phyloP scores from a whole-genome alignment of 106 monocot genomes.

The Dioscorea alata region DNA sequence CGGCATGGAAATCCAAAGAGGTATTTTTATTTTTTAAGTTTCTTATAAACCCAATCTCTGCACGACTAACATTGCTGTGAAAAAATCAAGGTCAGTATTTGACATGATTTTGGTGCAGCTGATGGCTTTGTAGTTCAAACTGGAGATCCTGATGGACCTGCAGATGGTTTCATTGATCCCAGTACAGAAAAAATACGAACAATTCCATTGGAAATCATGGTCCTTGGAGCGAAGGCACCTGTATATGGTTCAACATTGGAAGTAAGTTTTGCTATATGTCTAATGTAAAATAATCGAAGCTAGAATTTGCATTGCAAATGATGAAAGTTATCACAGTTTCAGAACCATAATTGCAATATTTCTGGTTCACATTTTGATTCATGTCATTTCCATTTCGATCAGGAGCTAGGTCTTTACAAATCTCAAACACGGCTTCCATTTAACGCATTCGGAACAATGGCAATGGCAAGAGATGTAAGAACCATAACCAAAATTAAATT shows the following conservation, averaged over 20 bases:
- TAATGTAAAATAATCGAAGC: too few species aligned
- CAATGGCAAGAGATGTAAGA: slow-evolving; percentile 93
- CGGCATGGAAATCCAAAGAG: slow-evolving; percentile 99
- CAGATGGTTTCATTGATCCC: slow-evolving; percentile 79
- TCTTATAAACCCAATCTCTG: too few species aligned
- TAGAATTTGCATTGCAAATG: too few species aligned
- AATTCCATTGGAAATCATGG: slow-evolving; percentile 88
- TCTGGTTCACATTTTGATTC: too few species aligned
- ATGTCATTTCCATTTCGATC: background rate
- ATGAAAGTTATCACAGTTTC: too few species aligned
- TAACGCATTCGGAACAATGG: slow-evolving; percentile 98
- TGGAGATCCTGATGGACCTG: slow-evolving; percentile 92
- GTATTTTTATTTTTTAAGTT: slow-evolving; percentile 22
- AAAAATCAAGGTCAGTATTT: background rate
- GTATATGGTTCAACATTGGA: slow-evolving; percentile 95
- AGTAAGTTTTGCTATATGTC: slow-evolving; percentile 31
- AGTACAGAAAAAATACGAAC: slow-evolving; percentile 60
- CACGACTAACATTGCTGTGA: background rate
- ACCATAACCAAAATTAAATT: background rate
- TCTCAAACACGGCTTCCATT: slow-evolving; percentile 97
- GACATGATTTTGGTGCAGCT: slow-evolving; percentile 43
- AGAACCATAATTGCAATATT: too few species aligned
- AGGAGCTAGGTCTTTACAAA: slow-evolving; percentile 94
- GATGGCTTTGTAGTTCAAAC: slow-evolving; percentile 99
- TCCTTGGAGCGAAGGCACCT: slow-evolving; percentile 64